Conservation (phyloP, 2,329 filamentous ascomycete species). For the Plenodomus biglobosus region DNA sequence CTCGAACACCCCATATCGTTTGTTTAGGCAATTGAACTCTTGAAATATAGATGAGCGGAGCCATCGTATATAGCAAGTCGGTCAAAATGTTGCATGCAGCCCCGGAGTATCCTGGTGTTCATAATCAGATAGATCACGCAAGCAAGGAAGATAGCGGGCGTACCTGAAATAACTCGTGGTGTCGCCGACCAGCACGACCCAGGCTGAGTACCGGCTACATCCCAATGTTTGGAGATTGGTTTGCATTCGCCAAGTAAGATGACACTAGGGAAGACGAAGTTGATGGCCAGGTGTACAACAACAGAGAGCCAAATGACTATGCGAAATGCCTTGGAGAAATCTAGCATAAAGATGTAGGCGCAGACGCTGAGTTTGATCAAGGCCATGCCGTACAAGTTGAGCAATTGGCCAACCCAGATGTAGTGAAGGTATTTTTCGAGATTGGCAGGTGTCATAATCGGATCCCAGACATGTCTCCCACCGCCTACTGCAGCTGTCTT, state of each 20-base stretch:
- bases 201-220: conserved; percentile 19
- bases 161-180: conserved; percentile 28
- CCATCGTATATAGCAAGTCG: conserved; percentile 27
- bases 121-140: neutral
- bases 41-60: conserved; percentile 27
- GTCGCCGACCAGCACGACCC: conserved; percentile 26
- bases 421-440: conserved; percentile 19
- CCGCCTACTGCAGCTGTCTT: conserved; percentile 22
- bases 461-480: conserved; percentile 31
- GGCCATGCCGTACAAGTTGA: conserved; percentile 33
- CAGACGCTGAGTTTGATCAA: conserved; percentile 33
- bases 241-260: conserved; percentile 27
- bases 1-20: conserved; percentile 30
- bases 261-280: conserved; percentile 28
- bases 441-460: conserved; percentile 20
- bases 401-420: conserved; percentile 27
- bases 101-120: conserved; percentile 22
- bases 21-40: conserved; percentile 27
- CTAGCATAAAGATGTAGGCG: conserved; percentile 30
- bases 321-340: conserved; percentile 26
- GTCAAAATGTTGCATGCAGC: conserved; percentile 30
- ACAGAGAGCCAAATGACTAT: conserved; percentile 26
- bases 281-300: conserved; percentile 21
- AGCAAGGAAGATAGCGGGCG: neutral
- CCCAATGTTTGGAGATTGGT: conserved; percentile 28